A percentile compares a stretch with the other conserved stretches of the same genome.
Conservation (phyloP, 2,329 filamentous ascomycete genomes). For the Monascus ruber region DNA sequence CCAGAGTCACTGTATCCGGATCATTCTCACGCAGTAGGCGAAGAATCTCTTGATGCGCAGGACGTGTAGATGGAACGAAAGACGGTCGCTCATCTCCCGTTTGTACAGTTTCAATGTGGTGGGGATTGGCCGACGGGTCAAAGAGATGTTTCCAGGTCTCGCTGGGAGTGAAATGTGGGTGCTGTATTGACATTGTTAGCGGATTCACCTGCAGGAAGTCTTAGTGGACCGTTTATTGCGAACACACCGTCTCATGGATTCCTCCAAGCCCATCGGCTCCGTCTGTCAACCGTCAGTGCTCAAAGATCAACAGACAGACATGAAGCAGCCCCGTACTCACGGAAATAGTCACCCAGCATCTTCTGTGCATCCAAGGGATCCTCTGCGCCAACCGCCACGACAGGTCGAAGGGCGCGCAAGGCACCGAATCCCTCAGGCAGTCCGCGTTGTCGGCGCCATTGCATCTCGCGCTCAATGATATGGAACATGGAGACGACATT, state of each 20-base stretch:
- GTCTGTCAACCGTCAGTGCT: slow-evolving; percentile 37
- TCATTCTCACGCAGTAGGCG: slow-evolving; percentile 72
- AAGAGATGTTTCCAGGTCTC: slow-evolving; percentile 66
- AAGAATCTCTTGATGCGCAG: slow-evolving; percentile 80
- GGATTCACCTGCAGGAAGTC: too few relatives aligned
- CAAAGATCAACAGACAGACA: not conserved
- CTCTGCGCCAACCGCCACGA: slow-evolving; percentile 77
- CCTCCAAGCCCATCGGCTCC: slow-evolving; percentile 66
- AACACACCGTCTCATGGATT: slow-evolving; percentile 47
- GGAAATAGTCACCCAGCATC: slow-evolving; percentile 76
- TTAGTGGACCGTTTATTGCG: too few relatives aligned
- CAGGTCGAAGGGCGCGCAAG: slow-evolving; percentile 61
- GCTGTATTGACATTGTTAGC: slow-evolving; percentile 27
- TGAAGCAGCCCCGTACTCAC: slow-evolving; percentile 39
- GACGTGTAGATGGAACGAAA: slow-evolving; percentile 64
- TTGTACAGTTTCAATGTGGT: slow-evolving; percentile 38
- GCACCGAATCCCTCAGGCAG: slow-evolving; percentile 59
- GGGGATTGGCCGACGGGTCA: slow-evolving; percentile 31
- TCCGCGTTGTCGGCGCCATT: slow-evolving; percentile 64
- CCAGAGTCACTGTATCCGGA: slow-evolving; percentile 73
- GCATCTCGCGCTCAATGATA: slow-evolving; percentile 76
- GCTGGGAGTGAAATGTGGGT: slow-evolving; percentile 62
- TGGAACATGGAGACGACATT: slow-evolving; percentile 89
- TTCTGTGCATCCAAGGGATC: slow-evolving; percentile 75
- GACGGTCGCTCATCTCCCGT: slow-evolving; percentile 32